Evolutionary conservation across 1,284 basidiomycete genomes (phyloP).

Genomic region (Inonotus hispidus): DNA sequence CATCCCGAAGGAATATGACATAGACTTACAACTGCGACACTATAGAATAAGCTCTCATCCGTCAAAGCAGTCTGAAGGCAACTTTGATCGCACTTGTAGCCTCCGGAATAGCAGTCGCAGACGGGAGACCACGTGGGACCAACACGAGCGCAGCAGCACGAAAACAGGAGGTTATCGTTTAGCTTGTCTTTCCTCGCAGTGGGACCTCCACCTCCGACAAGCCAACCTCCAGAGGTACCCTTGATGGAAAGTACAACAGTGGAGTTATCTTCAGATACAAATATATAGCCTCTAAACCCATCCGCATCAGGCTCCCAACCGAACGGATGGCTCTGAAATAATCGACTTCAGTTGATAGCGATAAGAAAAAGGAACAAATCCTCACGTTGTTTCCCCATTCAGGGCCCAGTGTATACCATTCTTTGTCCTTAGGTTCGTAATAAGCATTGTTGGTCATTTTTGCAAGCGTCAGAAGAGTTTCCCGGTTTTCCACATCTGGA

Average conservation of each 20-base stretch:
- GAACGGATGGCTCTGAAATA: slow-evolving; percentile 65
- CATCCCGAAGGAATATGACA: not conserved
- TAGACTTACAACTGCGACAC: slow-evolving; percentile 51
- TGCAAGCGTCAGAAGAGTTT: slow-evolving; percentile 48
- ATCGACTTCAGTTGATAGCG: slow-evolving; percentile 29
- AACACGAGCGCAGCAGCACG: slow-evolving; percentile 86
- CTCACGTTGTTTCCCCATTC: slow-evolving; percentile 17
- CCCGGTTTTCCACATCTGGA: slow-evolving; percentile 42
- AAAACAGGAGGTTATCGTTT: slow-evolving; percentile 88
- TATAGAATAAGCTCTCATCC: slow-evolving; percentile 78
- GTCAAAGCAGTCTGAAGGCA: slow-evolving; percentile 73
- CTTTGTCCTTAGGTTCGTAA: slow-evolving; percentile 9
- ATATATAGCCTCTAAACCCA: slow-evolving; percentile 60
- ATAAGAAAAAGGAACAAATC: not conserved
- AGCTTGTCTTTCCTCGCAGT: slow-evolving; percentile 68
- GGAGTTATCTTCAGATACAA: slow-evolving; percentile 39
- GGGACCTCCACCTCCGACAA: slow-evolving; percentile 38
- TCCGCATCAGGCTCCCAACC: slow-evolving; percentile 92
- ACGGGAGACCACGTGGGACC: slow-evolving; percentile 83
- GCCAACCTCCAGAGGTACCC: slow-evolving; percentile 52
- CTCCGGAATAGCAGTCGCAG: slow-evolving; percentile 73
- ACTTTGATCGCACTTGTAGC: slow-evolving; percentile 62
- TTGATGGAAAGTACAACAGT: slow-evolving; percentile 58
- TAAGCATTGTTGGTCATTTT: slow-evolving; percentile 30
- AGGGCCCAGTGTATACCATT: slow-evolving; percentile 16